Evolutionary conservation across 2,329 filamentous ascomycete species (phyloP), one percentile per base, ranked within the genome.

Genomic region (Aspergillus neotritici): DNA sequence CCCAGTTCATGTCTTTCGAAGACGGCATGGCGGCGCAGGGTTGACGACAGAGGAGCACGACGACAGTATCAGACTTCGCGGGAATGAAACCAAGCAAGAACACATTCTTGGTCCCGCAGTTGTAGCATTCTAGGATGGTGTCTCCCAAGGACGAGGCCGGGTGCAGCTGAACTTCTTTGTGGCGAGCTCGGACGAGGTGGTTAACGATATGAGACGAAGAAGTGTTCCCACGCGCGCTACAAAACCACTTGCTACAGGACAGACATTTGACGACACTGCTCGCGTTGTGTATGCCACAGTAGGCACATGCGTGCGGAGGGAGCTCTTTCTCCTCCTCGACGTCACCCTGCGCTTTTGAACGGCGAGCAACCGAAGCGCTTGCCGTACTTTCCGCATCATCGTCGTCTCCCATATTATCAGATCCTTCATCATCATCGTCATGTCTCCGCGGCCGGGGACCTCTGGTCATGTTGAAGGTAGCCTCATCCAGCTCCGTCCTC

Each of bases 1-100:
- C 93, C 93, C 93, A 98, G 66, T 93, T 98, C 90, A 98, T 97
- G 61, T 98, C 93, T 70, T 98, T 98, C 53, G 88, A 91, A 29
- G 93, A 97, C 1, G 90, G 86, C 71, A 87, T 91, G 21, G 93
- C 85, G 29, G 91, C 93, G 67, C 93, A 98, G 36, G 93, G 93
- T 68, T 97, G 93, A 48, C 93, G 89, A 66, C 93, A 98, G 31
- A 98, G 79, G 34, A 98, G 80, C 16, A 98, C 93, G 6, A 98
- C 94, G 21, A 98, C 93, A 0, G 93, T 96, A 61, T 98, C 94
- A 9, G 93, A 97, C 65, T 98, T 98, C 44, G 93, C 93, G 8
- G 93, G 94, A 56, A 98, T 98, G 65, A 98, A 98, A 5, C 93
- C 93, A 21, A 98, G 83, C 30, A 97, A 76, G 57, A 98, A 98